Conservation (phyloP, 495 filamentous ascomycete genomes). For the Extremus antarcticus region DNA sequence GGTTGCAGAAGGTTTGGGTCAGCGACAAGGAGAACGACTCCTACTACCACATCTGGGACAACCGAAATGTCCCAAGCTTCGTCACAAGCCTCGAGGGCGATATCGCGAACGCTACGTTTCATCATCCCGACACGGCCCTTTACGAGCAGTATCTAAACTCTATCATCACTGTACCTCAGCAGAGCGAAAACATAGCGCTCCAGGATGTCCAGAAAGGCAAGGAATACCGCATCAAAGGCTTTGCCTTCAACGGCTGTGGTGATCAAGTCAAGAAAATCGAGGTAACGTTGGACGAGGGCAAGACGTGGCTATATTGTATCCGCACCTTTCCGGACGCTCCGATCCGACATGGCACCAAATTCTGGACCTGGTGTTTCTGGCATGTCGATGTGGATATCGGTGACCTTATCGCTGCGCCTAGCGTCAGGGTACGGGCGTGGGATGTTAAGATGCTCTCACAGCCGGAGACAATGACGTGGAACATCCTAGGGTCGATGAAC, state of each 20-base stretch:
- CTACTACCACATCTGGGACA: conserved; percentile 32
- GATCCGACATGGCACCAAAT: conserved; percentile 20
- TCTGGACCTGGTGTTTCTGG: conserved; percentile 21
- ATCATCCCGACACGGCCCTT: conserved; percentile 20
- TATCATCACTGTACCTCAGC: conserved; percentile 19
- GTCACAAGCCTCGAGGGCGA: conserved; percentile 24
- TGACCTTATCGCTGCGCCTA: conserved; percentile 9
- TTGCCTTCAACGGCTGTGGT: conserved; percentile 46
- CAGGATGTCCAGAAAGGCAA: conserved; percentile 15
- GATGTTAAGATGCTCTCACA: conserved; percentile 21
- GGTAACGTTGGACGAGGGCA: conserved; percentile 16
- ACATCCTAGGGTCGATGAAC: conserved; percentile 32
- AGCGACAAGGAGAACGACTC: conserved; percentile 21
- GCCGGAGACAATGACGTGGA: conserved; percentile 13
- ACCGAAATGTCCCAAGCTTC: conserved; percentile 24
- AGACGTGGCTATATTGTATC: conserved; percentile 21
- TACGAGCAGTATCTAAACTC: conserved; percentile 21
- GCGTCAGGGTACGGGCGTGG: conserved; percentile 14
- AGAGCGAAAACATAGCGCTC: conserved; percentile 24
- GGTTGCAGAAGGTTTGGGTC: conserved; percentile 19
- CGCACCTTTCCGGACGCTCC: conserved; percentile 16
- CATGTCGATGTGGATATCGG: conserved; percentile 17
- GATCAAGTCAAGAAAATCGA: conserved; percentile 19
- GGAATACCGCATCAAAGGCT: conserved; percentile 37
- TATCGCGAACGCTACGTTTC: conserved; percentile 19